Base-by-base conservation (phyloP, 2,329 filamentous ascomycete genomes). In the Diaporthe citrichinensis region DNA sequence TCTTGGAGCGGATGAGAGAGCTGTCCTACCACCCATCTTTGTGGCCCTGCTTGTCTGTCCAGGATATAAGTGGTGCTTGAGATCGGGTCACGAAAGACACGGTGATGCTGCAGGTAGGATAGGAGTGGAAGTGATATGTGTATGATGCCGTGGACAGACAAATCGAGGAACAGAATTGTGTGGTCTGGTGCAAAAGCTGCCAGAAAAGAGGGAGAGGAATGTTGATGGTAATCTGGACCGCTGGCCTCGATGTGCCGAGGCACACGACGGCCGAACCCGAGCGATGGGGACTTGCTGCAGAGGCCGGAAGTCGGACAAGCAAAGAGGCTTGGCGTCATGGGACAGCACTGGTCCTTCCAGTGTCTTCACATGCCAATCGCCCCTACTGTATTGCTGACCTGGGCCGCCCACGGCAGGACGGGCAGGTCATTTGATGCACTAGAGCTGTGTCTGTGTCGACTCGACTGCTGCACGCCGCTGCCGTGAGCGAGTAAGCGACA, bases 11-110 rank as follows among this genome's bases (percentile, higher is more conserved):
- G n/a, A 8, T 6, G 28, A 57, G 59, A 36, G 34, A 55, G 46
- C 36, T 59, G 28, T 75, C 78, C 75, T 77, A 79, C 78, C 78
- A 77, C 78, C 78, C 78, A 79, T 79, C 44, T 72, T 78, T 72
- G 59, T 71, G 72, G 31, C 57, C 55, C 49, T 69, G 65, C 65
- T 20, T 55, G 34, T 69, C 65, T 69, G 49, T 31, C 49, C 23
- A 34, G 65, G 65, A 15, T 69, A 17, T 31, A 69, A 28, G 46
- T 68, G 65, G n/a, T 41, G 49, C n/a, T 25, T 41, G n/a, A 34
- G 10, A 69, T n/a, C 15, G 34, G 49, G 46, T 68, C 23, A 41
- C 46, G 31, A 25, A 10, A 69, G 34, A 36, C 65, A 28, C 49
- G n/a, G 34, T 28, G 49, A 41, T 69, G 65, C 23, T 55, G 65